These are phyloP conservation scores for Yarrowia osloensis DNA, from an alignment of 805 yeast genomes.

Conservation along the genomic window DNA sequence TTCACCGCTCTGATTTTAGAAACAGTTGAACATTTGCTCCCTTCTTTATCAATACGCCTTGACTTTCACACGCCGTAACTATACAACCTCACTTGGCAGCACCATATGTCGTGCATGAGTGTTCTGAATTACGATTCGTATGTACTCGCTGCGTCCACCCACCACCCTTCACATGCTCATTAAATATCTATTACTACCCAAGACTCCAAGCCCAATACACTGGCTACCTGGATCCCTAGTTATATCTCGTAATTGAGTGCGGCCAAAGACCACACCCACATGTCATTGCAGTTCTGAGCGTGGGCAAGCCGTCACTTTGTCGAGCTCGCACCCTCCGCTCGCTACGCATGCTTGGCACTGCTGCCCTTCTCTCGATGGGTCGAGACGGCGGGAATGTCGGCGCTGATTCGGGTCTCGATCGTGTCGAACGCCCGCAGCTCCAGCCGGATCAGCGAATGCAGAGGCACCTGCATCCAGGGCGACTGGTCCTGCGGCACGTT, in stretches of 20 bases:
- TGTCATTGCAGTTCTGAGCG: background rate
- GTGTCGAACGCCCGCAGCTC: conserved; percentile 96
- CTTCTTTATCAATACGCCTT: too few species aligned
- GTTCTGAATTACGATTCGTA: too few species aligned
- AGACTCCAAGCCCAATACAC: background rate
- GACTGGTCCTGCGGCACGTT: conserved; percentile 95
- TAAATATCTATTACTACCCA: conserved; percentile 7
- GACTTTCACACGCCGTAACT: too few species aligned
- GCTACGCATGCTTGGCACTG: conserved; percentile 16
- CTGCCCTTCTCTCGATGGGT: conserved; percentile 91
- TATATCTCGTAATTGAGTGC: background rate
- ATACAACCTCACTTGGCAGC: too few species aligned
- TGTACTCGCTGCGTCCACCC: too few species aligned
- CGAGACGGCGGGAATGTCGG: conserved; percentile 96
- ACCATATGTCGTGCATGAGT: too few species aligned
- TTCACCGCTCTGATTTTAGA: too few species aligned
- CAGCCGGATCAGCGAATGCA: conserved; percentile 88
- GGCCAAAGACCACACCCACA: background rate
- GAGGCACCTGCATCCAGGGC: conserved; percentile 99
- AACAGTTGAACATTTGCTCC: too few species aligned
- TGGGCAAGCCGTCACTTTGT: too few species aligned
- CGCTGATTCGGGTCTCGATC: conserved; percentile 83
- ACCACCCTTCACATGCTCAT: too few species aligned
- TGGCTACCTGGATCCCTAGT: background rate
- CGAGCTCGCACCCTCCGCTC: background rate